Evolutionary conservation across 139 green algal genomes (phyloP).

Genomic region (Chlamydomonas asymmetrica): DNA sequence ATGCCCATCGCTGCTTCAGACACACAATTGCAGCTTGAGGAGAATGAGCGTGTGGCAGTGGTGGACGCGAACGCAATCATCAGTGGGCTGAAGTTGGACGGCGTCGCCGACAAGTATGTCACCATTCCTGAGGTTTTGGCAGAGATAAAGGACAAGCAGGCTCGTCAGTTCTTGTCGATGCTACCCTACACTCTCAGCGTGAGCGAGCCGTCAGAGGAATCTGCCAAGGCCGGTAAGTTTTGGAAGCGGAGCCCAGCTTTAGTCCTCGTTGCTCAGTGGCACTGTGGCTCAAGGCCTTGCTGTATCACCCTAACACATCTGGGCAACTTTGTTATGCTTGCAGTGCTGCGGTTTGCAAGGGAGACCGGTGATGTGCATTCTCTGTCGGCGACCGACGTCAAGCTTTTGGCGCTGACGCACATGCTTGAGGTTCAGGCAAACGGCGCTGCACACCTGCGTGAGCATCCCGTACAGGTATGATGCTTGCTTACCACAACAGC

Average conservation of each 20-base stretch:
- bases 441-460: conserved; percentile 60
- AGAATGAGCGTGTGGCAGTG: conserved; percentile 41
- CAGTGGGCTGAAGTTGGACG: conserved; percentile 56
- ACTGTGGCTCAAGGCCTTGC: too few species aligned
- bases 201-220: conserved; percentile 70
- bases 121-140: conserved; percentile 80
- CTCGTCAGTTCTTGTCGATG: conserved; percentile 54
- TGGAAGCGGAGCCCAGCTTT: neutral
- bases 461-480: conserved; percentile 54
- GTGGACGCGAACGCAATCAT: conserved; percentile 93
- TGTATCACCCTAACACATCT: too few species aligned
- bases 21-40: too few species aligned
- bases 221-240: conserved; percentile 64
- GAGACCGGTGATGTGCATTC: conserved; percentile 85
- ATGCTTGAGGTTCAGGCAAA: conserved; percentile 75
- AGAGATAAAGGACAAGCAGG: conserved; percentile 81
- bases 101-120: conserved; percentile 55
- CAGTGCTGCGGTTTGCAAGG: conserved; percentile 85
- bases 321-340: too few species aligned
- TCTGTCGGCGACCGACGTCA: conserved; percentile 80
- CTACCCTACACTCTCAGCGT: conserved; percentile 67
- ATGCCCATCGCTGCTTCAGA: too few species aligned
- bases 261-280: too few species aligned
- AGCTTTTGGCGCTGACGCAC: conserved; percentile 82
- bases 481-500: too few species aligned